Evolutionary conservation across 1,284 basidiomycete genomes (phyloP), one percentile per base, ranked within the genome.

Genomic region (Papiliotrema laurentii): DNA sequence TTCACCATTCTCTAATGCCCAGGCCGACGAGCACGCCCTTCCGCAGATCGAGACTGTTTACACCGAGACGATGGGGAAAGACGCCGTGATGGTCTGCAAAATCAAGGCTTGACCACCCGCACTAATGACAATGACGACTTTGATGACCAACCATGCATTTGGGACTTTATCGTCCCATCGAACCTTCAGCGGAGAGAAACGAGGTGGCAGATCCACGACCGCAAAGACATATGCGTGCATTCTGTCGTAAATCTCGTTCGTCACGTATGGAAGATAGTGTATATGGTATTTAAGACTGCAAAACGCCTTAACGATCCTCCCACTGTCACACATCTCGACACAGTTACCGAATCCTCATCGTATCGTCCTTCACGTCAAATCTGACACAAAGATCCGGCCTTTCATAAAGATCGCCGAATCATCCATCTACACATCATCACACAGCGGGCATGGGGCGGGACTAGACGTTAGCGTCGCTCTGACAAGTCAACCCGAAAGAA

Each of bases 61-160:
- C 44, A 73, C 66, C 16, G 68, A 68, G 45, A 55, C 59, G 0
- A 65, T 72, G 69, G 71, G 71, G 47, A 68, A 70, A 54, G 71
- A 73, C 56, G 60, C 68, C 1, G 69, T 73, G 43, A 72, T 73
- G 69, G 56, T 72, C 24, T 66, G 65, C 43, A 42, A 37, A 10
- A 25, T 49, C 37, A 42, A 28, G 40, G 13, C 25, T 5, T 42
- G 22, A 21, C 5, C 14, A 16, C 5, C 5, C 16, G 21, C 14
- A 35, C 5, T 16, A 5, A 35, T 16, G 34, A 35, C 34, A 5
- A n/a, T 35, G 34, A 35, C 34, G 34, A 35, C 34, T 19, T 35
- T 35, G 34, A 35, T 16, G 34, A 35, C 5, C 14, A 35, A 35
- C 5, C 5, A 35, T 16, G 34, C 16, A 16, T 19, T n/a, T 5